phyloP scores from a whole-genome alignment of 352 stramenopile species.

The Pythium brachiatum region DNA sequence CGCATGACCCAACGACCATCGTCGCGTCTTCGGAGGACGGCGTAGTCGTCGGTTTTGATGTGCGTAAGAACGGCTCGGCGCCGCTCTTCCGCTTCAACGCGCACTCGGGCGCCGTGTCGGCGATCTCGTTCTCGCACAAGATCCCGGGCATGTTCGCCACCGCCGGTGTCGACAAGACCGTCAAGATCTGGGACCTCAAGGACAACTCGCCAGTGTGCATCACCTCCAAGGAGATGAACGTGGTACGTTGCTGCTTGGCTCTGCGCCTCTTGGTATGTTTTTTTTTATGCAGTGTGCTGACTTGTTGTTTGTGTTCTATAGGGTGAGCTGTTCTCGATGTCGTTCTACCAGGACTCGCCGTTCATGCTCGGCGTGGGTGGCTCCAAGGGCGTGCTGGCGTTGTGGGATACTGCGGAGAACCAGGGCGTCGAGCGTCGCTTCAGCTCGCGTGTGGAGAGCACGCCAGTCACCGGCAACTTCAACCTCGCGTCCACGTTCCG shows the following conservation, averaged over 20 bases:
- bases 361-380: slow-evolving; percentile 90
- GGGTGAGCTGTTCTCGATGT: slow-evolving; percentile 89
- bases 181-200: slow-evolving; percentile 96
- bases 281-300: neutral
- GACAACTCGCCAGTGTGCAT: slow-evolving; percentile 73
- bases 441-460: slow-evolving; percentile 58
- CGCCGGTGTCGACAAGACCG: slow-evolving; percentile 96
- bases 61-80: slow-evolving; percentile 91
- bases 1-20: slow-evolving; percentile 90
- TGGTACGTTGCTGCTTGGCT: slow-evolving; percentile 45
- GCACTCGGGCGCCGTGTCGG: slow-evolving; percentile 85
- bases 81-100: slow-evolving; percentile 93
- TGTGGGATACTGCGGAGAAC: slow-evolving; percentile 91
- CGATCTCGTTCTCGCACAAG: slow-evolving; percentile 82
- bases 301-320: slow-evolving; percentile 26
- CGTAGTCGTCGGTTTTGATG: slow-evolving; percentile 92
- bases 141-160: slow-evolving; percentile 94
- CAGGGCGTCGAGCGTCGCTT: slow-evolving; percentile 82
- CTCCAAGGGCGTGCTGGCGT: slow-evolving; percentile 81
- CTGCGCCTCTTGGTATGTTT: neutral
- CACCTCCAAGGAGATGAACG: slow-evolving; percentile 91
- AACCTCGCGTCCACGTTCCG: slow-evolving; percentile 76
- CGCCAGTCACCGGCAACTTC: slow-evolving; percentile 18
- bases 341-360: slow-evolving; percentile 87
- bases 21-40: slow-evolving; percentile 95